Evolutionary conservation across 1,284 basidiomycete species (phyloP).

Genomic region (Marasmius oreades): DNA sequence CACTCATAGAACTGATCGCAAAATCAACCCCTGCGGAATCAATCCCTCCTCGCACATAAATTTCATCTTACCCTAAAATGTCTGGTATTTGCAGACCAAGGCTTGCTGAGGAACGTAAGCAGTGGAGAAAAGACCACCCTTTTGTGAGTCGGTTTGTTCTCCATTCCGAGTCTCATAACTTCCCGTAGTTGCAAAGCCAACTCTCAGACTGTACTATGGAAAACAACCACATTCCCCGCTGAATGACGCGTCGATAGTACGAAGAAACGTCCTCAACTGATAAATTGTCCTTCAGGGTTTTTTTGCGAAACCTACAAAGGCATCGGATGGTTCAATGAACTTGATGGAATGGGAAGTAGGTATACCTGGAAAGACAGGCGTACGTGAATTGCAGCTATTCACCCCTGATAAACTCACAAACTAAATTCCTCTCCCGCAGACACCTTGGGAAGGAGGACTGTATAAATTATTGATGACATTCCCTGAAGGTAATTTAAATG

Average conservation of each 20-base stretch:
- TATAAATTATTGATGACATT: constrained; percentile 94
- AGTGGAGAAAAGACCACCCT: constrained; percentile 99
- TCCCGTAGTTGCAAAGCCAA: neutral
- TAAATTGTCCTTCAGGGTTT: constrained; percentile 73
- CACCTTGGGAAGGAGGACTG: constrained; percentile 93
- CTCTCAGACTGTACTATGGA: neutral
- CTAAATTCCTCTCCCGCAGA: constrained; percentile 48
- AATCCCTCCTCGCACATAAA: neutral
- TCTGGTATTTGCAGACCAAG: constrained; percentile 82
- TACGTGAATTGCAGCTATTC: constrained; percentile 39
- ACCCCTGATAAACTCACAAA: constrained; percentile 5
- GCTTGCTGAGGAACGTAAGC: constrained; percentile 95
- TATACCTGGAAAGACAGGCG: constrained; percentile 82
- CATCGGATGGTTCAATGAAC: constrained; percentile 90
- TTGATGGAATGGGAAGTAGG: constrained; percentile 98
- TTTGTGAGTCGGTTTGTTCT: constrained; percentile 66
- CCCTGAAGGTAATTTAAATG: constrained; percentile 71
- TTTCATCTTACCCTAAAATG: constrained; percentile 38
- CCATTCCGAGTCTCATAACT: neutral
- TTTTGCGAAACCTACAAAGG: constrained; percentile 90
- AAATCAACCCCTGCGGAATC: neutral
- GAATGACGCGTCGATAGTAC: neutral
- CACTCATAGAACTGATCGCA: no score
- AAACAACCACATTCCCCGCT: neutral
- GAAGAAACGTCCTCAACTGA: neutral